Evolutionary conservation across 192 early-diverging fungal species (phyloP).

Genomic region (Obelidium mucronatum): DNA sequence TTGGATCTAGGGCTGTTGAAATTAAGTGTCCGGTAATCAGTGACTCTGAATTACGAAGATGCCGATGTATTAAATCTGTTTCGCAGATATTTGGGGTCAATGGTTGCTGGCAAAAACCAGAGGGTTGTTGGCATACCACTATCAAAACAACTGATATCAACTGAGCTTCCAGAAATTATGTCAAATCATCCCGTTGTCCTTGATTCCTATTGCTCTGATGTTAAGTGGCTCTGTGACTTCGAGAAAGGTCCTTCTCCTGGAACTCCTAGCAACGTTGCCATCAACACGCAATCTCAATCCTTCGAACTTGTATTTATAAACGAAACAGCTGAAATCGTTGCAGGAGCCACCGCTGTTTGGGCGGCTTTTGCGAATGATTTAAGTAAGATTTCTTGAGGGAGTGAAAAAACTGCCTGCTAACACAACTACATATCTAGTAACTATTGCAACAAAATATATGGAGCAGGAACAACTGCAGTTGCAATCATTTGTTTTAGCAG

Average conservation of each 20-base stretch:
- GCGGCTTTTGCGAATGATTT: conserved; percentile 66
- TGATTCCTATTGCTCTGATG: conserved; percentile 29
- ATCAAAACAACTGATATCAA: conserved; percentile 48
- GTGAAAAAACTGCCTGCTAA: too few species aligned
- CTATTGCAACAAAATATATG: conserved; percentile 57
- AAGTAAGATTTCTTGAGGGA: too few species aligned
- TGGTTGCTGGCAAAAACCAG: not conserved
- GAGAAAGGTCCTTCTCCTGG: not conserved
- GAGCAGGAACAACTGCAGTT: conserved; percentile 57
- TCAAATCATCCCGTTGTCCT: conserved; percentile 47
- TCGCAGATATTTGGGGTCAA: conserved; percentile 7
- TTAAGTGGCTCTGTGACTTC: conserved; percentile 27
- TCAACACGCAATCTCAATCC: conserved; percentile 39
- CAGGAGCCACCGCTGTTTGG: conserved; percentile 74
- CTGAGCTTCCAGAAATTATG: conserved; percentile 15
- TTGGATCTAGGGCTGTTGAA: conserved; percentile 38
- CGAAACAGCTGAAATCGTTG: conserved; percentile 75
- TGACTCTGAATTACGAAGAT: not conserved
- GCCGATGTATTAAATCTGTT: not conserved
- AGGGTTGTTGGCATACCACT: conserved; percentile 70
- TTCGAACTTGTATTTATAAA: conserved; percentile 62
- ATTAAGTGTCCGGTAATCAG: conserved; percentile 45
- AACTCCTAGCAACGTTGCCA: not conserved
- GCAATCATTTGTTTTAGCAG: conserved; percentile 60
- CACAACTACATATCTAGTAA: too few species aligned